Evolutionary conservation across 1,284 basidiomycete genomes (phyloP), one percentile per base, ranked within the genome.

Genomic region (Chalciporus sp.): DNA sequence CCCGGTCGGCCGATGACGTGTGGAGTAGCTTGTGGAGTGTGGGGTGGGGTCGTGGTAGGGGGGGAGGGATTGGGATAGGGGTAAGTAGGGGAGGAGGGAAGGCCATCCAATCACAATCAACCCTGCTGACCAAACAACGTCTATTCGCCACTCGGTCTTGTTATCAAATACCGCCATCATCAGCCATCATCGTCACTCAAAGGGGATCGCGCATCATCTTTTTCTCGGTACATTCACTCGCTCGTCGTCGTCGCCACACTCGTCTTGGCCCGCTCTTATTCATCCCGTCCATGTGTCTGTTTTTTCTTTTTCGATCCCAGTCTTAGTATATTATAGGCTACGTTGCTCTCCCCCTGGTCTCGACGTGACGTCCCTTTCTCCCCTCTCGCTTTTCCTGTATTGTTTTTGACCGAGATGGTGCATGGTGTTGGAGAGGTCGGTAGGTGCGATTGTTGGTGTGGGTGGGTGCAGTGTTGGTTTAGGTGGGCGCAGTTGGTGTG

Each of bases 1-100:
- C 42, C 70, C 70, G 16, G 59, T 56, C 6, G 56, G 66, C 11
- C 64, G 69, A 56, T 72, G 58, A 71, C 52, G 49, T 29, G 9
- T 40, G 3, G 7, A 8, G 42, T 20, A 42, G 35, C 35, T 49
- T 10, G 29, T 12, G 10, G 14, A 35, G 12, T 41, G 47, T 14
- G 48, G 31, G 35, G 40, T 27, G 20, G n/a, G 23, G 23, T 23
- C 6, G 23, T 23, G 23, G 23, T 23, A 23, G 3, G 23, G 6
- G 23, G 3, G 23, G 3, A 23, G 23, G 6, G 23, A 6, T 23
- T 23, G 23, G 2, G 23, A 6, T 23, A 23, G 23, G 23, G 23
- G 2, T 2, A 23, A n/a, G 31, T 31, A 27, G 35, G 11, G 41
- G 47, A 27, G 52, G 52, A n/a, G 28, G 51, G 48, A 11, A 43